A percentile compares a stretch with the other conserved stretches of the same genome.
Conservation (phyloP, 768 basidiomycete species). For the Termitomyces sp. region DNA sequence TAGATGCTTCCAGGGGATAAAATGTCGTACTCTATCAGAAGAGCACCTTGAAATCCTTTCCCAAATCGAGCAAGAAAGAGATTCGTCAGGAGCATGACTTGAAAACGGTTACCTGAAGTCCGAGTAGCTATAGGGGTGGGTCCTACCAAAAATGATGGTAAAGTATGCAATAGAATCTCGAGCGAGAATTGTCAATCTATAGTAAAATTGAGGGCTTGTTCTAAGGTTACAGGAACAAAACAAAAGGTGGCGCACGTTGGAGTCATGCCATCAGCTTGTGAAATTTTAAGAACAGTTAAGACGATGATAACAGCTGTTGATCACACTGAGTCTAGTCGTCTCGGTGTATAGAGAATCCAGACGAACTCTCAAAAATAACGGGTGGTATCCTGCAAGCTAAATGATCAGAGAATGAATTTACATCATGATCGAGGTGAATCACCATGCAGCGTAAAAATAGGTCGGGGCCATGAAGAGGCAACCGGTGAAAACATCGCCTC, state of each 20-base stretch:
- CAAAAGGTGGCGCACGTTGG: not conserved
- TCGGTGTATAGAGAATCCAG: not conserved
- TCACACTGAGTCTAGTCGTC: not conserved
- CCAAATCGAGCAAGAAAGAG: constrained; percentile 1
- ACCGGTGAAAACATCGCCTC: not conserved
- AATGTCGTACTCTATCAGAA: not conserved
- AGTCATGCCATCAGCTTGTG: not conserved
- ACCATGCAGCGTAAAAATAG: not conserved
- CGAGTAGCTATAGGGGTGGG: too few species aligned
- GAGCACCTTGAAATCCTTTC: constrained; percentile 1
- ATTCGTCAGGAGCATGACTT: constrained; percentile 1
- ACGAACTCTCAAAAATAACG: not conserved
- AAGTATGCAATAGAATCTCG: constrained; percentile 4
- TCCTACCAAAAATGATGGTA: not conserved
- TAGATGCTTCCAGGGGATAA: not conserved
- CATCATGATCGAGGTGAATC: not conserved
- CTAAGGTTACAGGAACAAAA: not conserved
- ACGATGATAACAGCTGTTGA: not conserved
- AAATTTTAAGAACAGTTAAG: not conserved
- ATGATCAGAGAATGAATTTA: not conserved
- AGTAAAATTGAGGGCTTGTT: not conserved
- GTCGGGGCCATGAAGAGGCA: not conserved
- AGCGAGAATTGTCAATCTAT: not conserved
- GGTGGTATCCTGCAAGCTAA: not conserved
- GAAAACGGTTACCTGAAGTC: not conserved